These are phyloP conservation scores for Aspergillus uvarum DNA, from an alignment of 2,329 filamentous ascomycete species.

Conservation along the genomic window DNA sequence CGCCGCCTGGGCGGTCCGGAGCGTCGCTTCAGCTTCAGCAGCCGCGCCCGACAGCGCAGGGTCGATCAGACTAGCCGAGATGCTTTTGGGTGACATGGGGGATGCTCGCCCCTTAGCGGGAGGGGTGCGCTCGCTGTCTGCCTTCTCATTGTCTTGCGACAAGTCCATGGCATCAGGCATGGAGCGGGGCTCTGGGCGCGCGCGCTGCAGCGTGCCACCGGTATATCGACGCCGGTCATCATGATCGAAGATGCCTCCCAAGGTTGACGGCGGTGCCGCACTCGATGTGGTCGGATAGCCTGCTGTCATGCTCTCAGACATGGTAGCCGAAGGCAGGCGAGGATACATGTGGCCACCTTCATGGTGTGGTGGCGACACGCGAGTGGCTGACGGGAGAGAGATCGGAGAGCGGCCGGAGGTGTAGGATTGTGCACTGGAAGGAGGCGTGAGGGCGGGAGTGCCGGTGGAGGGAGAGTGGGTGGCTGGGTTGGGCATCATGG, in stretches of 20 bases:
- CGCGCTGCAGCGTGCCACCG: constrained; percentile 59
- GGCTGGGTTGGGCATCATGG: constrained; percentile 42
- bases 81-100: constrained; percentile 21
- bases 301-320: constrained; percentile 55
- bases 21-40: constrained; percentile 33
- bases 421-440: constrained; percentile 62
- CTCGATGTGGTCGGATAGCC: constrained; percentile 52
- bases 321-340: constrained; percentile 59
- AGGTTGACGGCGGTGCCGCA: constrained; percentile 60
- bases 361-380: constrained; percentile 51
- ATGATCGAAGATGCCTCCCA: constrained; percentile 60
- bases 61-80: constrained; percentile 44
- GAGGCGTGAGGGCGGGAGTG: constrained; percentile 63
- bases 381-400: constrained; percentile 53
- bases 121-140: constrained; percentile 36
- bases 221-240: constrained; percentile 62
- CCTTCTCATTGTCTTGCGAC: constrained; percentile 30
- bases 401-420: constrained; percentile 62
- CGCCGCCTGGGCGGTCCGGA: constrained; percentile 39
- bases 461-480: constrained; percentile 49
- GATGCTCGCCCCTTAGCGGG: constrained; percentile 27
- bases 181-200: constrained; percentile 44
- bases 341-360: constrained; percentile 60
- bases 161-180: constrained; percentile 38
- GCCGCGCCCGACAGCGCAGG: constrained; percentile 40